Percentiles rank a stretch among this genome's conserved stretches.
Conservation (phyloP, 2,329 filamentous ascomycete species). For the Mycosphaerella sp. region DNA sequence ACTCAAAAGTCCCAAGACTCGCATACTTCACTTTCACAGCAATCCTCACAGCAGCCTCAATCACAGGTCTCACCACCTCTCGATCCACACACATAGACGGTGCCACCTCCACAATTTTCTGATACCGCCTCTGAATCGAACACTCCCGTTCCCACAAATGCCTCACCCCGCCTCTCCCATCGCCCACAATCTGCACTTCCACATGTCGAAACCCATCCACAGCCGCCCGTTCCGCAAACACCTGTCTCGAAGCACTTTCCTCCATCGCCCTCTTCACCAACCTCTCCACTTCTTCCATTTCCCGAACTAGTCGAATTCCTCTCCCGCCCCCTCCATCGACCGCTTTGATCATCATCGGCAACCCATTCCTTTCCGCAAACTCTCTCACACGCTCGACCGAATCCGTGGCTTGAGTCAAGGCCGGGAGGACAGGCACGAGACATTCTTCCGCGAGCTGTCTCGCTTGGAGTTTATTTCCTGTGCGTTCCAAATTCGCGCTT, state of each 20-base stretch:
- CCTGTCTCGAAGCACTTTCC: slow-evolving; percentile 53
- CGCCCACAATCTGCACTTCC: slow-evolving; percentile 56
- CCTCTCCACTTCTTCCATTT: slow-evolving; percentile 41
- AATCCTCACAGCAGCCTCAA: slow-evolving; percentile 50
- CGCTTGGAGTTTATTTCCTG: slow-evolving; percentile 52
- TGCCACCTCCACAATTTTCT: slow-evolving; percentile 56
- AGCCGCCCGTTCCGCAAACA: slow-evolving; percentile 58
- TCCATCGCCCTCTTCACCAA: slow-evolving; percentile 48
- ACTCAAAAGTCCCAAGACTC: slow-evolving; percentile 60
- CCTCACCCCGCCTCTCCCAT: slow-evolving; percentile 47
- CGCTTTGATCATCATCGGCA: slow-evolving; percentile 59
- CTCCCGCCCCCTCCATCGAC: slow-evolving; percentile 58
- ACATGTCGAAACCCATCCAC: slow-evolving; percentile 56
- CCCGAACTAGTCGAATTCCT: slow-evolving; percentile 51
- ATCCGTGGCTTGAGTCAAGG: slow-evolving; percentile 42
- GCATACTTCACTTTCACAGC: slow-evolving; percentile 49
- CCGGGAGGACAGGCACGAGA: slow-evolving; percentile 48
- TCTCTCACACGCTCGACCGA: slow-evolving; percentile 38
- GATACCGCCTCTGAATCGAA: slow-evolving; percentile 54
- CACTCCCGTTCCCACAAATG: slow-evolving; percentile 58
- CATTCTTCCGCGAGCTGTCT: slow-evolving; percentile 48
- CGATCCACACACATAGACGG: slow-evolving; percentile 48
- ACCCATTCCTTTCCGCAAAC: slow-evolving; percentile 55
- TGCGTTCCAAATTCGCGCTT: slow-evolving; percentile 51
- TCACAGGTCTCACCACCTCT: slow-evolving; percentile 43